Evolutionary conservation across 306 rosid species (phyloP), one percentile per base, ranked within the genome.

Genomic region (Vicia villosa): DNA sequence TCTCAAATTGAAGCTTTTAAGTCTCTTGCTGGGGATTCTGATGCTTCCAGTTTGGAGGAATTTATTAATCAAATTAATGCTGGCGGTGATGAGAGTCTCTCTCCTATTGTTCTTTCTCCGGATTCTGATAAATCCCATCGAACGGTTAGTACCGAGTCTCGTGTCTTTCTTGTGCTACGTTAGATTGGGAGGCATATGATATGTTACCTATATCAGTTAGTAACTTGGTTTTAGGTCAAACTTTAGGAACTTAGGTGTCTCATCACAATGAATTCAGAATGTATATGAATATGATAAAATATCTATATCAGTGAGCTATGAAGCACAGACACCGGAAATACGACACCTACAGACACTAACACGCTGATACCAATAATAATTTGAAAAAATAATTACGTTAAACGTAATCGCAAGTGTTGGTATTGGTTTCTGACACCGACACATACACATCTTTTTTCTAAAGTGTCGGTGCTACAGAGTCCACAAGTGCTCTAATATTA

Each of bases 81-180:
- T 12, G 84, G 88, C 5, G 82, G 72, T 10, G 85, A 78, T 63
- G 94, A 84, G 6, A 30, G 73, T 41, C 56, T 83, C 74, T 64
- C 83, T 58, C 92, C 91, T 3, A 69, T 94, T 77, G 79, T 87
- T 70, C 88, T 88, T 47, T 88, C 95, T 50, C 92, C 97, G 0
- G 88, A 86, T 79, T 77, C 83, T 56, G 92, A 90, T 69, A 94
- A 90, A 85, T 68, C 88, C 61, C 97, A 84, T 71, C 72, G 97
- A 63, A 88, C 93, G 91, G 98, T 93, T 79, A 63, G 97, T 80
- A 56, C 36, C 15, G n/a, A 52, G n/a, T 54, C 62, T 73, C 58
- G 22, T 60, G 49, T 16, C 22, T 45, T 56, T 71, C 17, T 41
- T 43, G 34, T 26, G 54, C 41, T 50, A 5, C 63, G 36, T 57